phyloP scores from a whole-genome alignment of 306 rosid species.

The Prunus mume region DNA sequence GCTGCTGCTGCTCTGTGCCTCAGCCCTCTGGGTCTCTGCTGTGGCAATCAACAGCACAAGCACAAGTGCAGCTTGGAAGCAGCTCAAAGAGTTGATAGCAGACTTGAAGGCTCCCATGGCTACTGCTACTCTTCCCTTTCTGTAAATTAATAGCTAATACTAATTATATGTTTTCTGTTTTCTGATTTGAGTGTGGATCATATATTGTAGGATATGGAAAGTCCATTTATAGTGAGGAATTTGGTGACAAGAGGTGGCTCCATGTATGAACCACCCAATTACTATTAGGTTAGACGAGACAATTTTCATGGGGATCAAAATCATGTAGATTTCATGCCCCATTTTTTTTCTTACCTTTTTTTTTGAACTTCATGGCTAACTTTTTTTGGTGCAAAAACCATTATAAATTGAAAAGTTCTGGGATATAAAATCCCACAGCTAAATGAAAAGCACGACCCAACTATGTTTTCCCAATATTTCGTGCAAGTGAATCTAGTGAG shows the following conservation, averaged over 20 bases:
- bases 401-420: too few species aligned
- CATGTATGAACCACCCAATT: constrained; percentile 9
- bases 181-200: constrained; percentile 2
- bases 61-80: constrained; percentile 22
- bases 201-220: constrained; percentile 3
- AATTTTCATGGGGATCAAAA: not conserved
- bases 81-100: constrained; percentile 3
- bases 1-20: constrained; percentile 30
- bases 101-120: constrained; percentile 32
- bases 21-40: constrained; percentile 17
- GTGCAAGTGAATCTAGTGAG: not conserved
- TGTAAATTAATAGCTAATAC: not conserved
- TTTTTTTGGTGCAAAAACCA: too few species aligned
- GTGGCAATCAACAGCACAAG: constrained; percentile 24
- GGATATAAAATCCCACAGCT: too few species aligned
- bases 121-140: too few species aligned
- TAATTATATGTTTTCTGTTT: not conserved
- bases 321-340: not conserved
- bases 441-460: not conserved
- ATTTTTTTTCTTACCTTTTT: too few species aligned
- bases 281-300: not conserved
- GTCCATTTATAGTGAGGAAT: constrained; percentile 1
- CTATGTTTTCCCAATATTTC: not conserved
- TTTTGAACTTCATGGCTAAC: too few species aligned
- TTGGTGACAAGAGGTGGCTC: constrained; percentile 3